phyloP scores from a whole-genome alignment of 371 early-diverging fungal genomes.

The Mortierella sp. region DNA sequence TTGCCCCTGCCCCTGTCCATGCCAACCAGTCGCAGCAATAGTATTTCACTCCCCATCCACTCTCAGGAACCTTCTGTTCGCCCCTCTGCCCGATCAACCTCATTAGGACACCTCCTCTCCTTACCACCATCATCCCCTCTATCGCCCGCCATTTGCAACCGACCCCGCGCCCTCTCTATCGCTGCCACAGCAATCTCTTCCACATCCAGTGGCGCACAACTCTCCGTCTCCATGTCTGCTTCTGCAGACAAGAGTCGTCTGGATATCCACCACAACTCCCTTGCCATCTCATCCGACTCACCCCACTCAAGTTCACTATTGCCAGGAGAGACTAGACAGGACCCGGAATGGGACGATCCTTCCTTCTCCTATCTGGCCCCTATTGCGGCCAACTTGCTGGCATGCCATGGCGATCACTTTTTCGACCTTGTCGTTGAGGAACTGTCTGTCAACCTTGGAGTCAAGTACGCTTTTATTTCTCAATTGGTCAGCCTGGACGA shows the following conservation, averaged over 20 bases:
- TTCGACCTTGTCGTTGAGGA: conserved; percentile 42
- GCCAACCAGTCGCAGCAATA: conserved; percentile 34
- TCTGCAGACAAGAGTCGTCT: conserved; percentile 38
- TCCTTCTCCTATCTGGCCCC: conserved; percentile 40
- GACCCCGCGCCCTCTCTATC: conserved; percentile 45
- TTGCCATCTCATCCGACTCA: conserved; percentile 14
- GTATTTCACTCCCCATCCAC: conserved; percentile 28
- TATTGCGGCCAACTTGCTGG: conserved; percentile 40
- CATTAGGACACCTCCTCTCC: conserved; percentile 29
- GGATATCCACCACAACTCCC: conserved; percentile 43
- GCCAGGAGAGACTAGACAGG: conserved; percentile 8
- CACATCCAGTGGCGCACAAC: conserved; percentile 41
- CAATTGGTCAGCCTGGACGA: conserved; percentile 51
- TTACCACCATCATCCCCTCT: background rate
- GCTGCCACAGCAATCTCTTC: conserved; percentile 53
- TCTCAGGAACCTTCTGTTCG: background rate
- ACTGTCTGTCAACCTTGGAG: conserved; percentile 35
- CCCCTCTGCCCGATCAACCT: conserved; percentile 30
- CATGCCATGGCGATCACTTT: conserved; percentile 46
- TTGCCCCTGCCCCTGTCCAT: background rate
- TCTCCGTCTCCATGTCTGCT: conserved; percentile 46
- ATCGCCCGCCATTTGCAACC: background rate
- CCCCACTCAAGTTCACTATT: conserved; percentile 13
- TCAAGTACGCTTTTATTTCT: conserved; percentile 51
- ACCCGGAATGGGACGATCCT: conserved; percentile 45